These are phyloP conservation scores for Erodium trifolium DNA, from an alignment of 441 rosid genomes.

Conservation along the genomic window DNA sequence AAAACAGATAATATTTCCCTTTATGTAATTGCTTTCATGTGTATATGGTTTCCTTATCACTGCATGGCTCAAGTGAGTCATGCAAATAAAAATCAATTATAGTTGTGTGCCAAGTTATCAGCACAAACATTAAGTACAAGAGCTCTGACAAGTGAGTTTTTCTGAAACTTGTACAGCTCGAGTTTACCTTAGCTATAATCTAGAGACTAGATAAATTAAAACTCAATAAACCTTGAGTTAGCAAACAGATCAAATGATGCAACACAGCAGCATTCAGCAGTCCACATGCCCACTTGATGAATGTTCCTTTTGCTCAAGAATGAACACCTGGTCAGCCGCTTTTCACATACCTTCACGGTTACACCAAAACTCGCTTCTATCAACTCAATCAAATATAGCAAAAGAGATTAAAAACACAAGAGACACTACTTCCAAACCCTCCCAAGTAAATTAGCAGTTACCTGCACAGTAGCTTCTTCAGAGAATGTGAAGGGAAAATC, in stretches of 20 bases:
- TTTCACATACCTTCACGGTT: slow-evolving; percentile 35
- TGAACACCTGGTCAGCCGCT: slow-evolving; percentile 53
- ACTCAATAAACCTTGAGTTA: slow-evolving; percentile 30
- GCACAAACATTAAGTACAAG: too few species aligned
- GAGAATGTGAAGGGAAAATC: slow-evolving; percentile 74
- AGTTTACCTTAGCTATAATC: neutral
- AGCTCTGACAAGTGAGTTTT: too few species aligned
- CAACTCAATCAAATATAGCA: neutral
- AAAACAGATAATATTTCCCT: neutral
- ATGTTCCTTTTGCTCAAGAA: slow-evolving; percentile 53
- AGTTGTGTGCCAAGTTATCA: too few species aligned
- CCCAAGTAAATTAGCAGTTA: slow-evolving; percentile 14
- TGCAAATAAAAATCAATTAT: too few species aligned
- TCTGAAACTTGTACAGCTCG: neutral
- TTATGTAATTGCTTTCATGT: too few species aligned
- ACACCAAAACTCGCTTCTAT: slow-evolving; percentile 7
- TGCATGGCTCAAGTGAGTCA: neutral
- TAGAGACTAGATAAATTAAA: neutral
- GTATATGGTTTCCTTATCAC: neutral
- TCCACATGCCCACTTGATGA: slow-evolving; percentile 75
- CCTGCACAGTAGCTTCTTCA: slow-evolving; percentile 58
- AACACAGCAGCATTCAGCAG: slow-evolving; percentile 51
- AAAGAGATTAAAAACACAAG: neutral
- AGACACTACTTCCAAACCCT: neutral
- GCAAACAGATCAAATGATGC: slow-evolving; percentile 19